Conservation (phyloP, 176 grass and related monocot species). For the Carex kokanica region DNA sequence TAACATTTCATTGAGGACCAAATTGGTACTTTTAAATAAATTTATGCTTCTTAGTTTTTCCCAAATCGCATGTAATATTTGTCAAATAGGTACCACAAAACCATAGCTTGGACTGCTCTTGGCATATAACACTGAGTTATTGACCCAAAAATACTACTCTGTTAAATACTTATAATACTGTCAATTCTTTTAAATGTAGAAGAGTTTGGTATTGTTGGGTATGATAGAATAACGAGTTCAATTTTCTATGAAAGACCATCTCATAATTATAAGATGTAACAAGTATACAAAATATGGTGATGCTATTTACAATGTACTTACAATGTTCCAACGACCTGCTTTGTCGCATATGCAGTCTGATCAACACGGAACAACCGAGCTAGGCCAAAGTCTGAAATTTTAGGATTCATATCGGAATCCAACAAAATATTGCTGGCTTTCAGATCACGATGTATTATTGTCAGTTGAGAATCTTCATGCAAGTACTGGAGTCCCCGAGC, state of each 20-base stretch:
- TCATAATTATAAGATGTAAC: neutral
- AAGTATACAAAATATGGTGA: neutral
- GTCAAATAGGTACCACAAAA: no score
- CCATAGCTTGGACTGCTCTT: no score
- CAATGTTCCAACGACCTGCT: constrained; percentile 58
- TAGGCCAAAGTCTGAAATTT: constrained; percentile 69
- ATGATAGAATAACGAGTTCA: neutral
- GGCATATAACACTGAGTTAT: neutral
- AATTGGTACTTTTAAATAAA: neutral
- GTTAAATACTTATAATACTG: neutral
- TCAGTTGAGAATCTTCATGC: constrained; percentile 48
- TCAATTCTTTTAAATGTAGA: neutral
- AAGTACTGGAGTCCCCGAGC: constrained; percentile 65
- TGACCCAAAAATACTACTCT: neutral
- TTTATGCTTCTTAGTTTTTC: neutral
- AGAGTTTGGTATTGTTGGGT: neutral
- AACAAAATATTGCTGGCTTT: constrained; percentile 77
- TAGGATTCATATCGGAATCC: constrained; percentile 54
- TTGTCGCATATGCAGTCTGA: constrained; percentile 38
- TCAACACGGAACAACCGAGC: constrained; percentile 50
- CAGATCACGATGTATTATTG: constrained; percentile 59
- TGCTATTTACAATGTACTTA: constrained; percentile 29
- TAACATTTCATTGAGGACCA: constrained; percentile 2
- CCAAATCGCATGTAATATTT: neutral
- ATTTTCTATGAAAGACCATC: neutral